Evolutionary conservation across 371 early-diverging fungal genomes (phyloP), one percentile per base, ranked within the genome.

Genomic region (Syncephalastrum racemosum): DNA sequence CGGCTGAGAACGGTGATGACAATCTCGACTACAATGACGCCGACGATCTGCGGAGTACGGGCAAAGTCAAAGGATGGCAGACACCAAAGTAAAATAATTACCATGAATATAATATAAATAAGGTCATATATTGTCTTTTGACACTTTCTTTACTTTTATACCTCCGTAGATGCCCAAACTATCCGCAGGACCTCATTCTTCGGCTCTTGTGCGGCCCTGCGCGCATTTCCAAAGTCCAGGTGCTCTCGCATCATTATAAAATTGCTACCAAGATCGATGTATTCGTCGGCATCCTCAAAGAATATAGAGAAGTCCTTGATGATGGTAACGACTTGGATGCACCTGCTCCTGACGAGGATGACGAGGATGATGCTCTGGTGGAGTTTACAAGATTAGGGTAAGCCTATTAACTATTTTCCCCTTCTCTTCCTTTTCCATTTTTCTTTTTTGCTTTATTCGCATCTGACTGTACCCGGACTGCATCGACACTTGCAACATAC

Each of bases 161-260:
- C 15, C 43, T 40, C 18, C 47, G 41, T 64, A 90, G 91, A 56
- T 88, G 86, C 64, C 86, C 90, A 53, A 63, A 68, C 42, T 91
- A 81, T 57, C 91, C 91, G 6, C 91, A 91, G 64, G 81, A 78
- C 49, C 64, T 91, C 6, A 82, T 88, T 47, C 63, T 91, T 24
- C 81, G 77, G 46, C 70, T 89, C 39, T 53, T 76, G 2, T 71
- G 81, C 46, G 89, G 88, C 8, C 64, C 71, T 36, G 82, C 84
- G 23, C 79, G 83, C 50, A 76, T 91, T 16, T 70, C 80, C 23
- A 88, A 89, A 70, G 75, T 91, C 41, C 88, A 91, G 62, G 64
- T 90, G 20, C 68, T 91, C 22, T 82, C 83, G 15, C 92, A 92
- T 66, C 92, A 92, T 63, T 92, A 83, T 76, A 92, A 89, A 70